These are phyloP conservation scores for Trichoderma sp. DNA, from an alignment of 2,329 filamentous ascomycete genomes.

Conservation along the genomic window DNA sequence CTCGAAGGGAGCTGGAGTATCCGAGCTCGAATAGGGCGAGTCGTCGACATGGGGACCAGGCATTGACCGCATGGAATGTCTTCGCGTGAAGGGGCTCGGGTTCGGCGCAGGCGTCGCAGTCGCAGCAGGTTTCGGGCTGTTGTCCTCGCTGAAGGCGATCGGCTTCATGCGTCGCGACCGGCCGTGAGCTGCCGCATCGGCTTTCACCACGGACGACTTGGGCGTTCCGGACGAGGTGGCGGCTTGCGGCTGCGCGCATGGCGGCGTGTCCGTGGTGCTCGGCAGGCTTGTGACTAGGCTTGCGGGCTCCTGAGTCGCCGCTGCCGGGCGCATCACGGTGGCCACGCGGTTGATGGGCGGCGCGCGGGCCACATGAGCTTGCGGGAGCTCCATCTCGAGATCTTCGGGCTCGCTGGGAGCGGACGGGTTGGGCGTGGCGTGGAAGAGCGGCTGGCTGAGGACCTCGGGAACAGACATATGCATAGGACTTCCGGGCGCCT, in stretches of 20 bases:
- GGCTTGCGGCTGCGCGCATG: constrained; percentile 38
- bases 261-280: constrained; percentile 35
- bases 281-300: neutral
- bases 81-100: constrained; percentile 29
- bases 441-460: constrained; percentile 4
- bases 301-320: constrained; percentile 4
- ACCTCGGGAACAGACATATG: neutral
- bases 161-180: constrained; percentile 35
- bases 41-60: constrained; percentile 34
- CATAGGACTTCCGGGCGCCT: neutral
- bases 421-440: constrained; percentile 29
- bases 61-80: constrained; percentile 35
- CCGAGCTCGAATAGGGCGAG: constrained; percentile 37
- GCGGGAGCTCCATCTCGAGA: constrained; percentile 43
- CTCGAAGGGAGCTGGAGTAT: constrained; percentile 36
- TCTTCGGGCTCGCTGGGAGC: constrained; percentile 41
- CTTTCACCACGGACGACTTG: neutral
- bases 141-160: constrained; percentile 33
- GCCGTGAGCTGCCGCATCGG: constrained; percentile 1
- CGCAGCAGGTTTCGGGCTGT: constrained; percentile 30
- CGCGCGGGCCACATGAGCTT: constrained; percentile 32
- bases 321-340: constrained; percentile 6
- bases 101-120: neutral
- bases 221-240: neutral
- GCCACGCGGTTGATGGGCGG: constrained; percentile 36